A percentile compares a stretch with the other conserved stretches of the same genome.
Conservation (phyloP, 352 stramenopile genomes). For the Phytophthora capsici region DNA sequence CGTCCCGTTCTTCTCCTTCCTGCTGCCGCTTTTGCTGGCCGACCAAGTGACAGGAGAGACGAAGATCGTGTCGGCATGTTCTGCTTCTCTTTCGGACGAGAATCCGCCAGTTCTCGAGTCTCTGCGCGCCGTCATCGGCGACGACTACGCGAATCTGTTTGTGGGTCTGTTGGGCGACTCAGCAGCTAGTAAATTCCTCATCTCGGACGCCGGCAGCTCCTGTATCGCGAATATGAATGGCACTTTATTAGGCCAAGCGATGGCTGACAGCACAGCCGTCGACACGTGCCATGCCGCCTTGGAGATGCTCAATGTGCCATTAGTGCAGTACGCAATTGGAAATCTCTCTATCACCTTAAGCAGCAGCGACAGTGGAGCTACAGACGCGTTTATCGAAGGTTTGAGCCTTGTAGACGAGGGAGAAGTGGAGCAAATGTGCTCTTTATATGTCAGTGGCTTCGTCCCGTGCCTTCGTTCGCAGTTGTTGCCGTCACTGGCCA, state of each 20-base stretch:
- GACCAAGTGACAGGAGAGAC: constrained; percentile 25
- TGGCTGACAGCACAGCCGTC: constrained; percentile 44
- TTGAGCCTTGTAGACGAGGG: constrained; percentile 32
- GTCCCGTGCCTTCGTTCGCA: constrained; percentile 61
- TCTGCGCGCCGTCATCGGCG: constrained; percentile 34
- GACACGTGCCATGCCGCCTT: constrained; percentile 43
- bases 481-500: constrained; percentile 58
- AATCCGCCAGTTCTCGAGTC: constrained; percentile 36
- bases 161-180: constrained; percentile 40
- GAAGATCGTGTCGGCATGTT: constrained; percentile 39
- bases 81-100: constrained; percentile 29
- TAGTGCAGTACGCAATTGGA: constrained; percentile 47
- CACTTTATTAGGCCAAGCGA: constrained; percentile 42
- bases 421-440: constrained; percentile 61
- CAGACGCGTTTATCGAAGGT: constrained; percentile 24
- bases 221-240: constrained; percentile 75
- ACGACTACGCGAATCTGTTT: constrained; percentile 26
- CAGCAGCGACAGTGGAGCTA: constrained; percentile 20
- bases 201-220: constrained; percentile 47
- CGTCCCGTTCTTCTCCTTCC: constrained; percentile 2
- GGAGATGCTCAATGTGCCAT: constrained; percentile 44
- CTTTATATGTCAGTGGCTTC: constrained; percentile 48
- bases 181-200: constrained; percentile 41
- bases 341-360: constrained; percentile 42
- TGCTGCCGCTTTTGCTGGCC: constrained; percentile 20